Conservation (phyloP, 2,329 filamentous ascomycete genomes). For the Hypoxylon sp. region DNA sequence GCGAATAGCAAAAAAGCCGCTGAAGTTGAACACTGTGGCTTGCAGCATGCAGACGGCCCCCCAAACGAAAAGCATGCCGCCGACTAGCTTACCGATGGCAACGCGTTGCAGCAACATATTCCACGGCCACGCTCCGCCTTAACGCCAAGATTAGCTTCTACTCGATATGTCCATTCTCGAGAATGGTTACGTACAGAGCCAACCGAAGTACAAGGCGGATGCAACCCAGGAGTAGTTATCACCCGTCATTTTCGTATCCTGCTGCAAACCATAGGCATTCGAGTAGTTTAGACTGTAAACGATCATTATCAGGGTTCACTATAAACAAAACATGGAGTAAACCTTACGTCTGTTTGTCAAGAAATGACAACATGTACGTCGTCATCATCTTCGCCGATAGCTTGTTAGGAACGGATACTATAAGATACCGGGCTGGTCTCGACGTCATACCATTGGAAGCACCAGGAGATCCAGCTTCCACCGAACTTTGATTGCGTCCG, state of each 20-base stretch:
- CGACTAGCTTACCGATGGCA: conserved; percentile 60
- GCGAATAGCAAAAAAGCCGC: conserved; percentile 49
- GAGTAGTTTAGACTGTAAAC: conserved; percentile 54
- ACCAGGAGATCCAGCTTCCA: conserved; percentile 57
- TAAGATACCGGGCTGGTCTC: background rate
- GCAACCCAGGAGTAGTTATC: conserved; percentile 62
- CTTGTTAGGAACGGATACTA: conserved; percentile 25
- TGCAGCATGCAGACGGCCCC: conserved; percentile 51
- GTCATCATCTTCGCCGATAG: conserved; percentile 54
- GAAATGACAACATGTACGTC: conserved; percentile 56
- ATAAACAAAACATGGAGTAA: background rate
- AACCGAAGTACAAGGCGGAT: conserved; percentile 62
- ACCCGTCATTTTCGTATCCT: conserved; percentile 59
- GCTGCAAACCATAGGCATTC: conserved; percentile 61
- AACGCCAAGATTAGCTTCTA: conserved; percentile 6
- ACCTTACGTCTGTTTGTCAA: conserved; percentile 53
- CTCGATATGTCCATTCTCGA: background rate
- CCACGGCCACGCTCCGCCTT: conserved; percentile 57
- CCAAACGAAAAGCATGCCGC: conserved; percentile 63
- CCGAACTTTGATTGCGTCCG: conserved; percentile 53
- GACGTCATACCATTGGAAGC: conserved; percentile 54
- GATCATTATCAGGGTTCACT: background rate
- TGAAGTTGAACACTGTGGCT: conserved; percentile 48
- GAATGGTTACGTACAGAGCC: conserved; percentile 51
- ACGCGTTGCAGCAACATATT: conserved; percentile 60